Conservation (phyloP, 345 rosid species). For the Rhizophora mangle region DNA sequence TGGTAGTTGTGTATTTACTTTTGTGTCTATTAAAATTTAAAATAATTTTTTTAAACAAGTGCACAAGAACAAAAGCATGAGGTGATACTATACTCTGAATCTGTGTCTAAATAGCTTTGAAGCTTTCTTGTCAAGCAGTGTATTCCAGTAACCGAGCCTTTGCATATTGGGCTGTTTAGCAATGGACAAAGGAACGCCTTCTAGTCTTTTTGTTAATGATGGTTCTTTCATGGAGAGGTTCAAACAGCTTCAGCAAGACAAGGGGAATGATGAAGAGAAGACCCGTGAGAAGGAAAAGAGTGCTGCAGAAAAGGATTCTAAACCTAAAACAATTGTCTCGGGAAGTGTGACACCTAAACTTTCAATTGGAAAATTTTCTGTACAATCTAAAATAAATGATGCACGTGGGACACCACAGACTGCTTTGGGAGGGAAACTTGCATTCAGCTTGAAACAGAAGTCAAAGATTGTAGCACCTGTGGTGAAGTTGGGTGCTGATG, state of each 20-base stretch:
- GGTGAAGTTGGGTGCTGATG: constrained; percentile 76
- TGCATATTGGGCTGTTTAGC: constrained; percentile 27
- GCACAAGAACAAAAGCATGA: too few species aligned
- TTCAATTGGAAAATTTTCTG: constrained; percentile 34
- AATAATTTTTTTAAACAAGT: too few species aligned
- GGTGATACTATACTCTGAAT: too few species aligned
- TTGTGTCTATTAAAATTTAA: too few species aligned
- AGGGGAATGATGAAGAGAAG: constrained; percentile 44
- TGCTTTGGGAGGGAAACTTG: constrained; percentile 75
- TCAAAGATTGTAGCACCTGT: constrained; percentile 84
- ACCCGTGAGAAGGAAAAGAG: constrained; percentile 27
- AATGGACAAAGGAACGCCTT: constrained; percentile 77
- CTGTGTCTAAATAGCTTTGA: constrained; percentile 33
- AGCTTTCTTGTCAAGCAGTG: constrained; percentile 55
- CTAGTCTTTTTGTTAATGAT: constrained; percentile 85
- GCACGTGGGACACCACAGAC: constrained; percentile 33
- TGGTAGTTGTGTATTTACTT: too few species aligned
- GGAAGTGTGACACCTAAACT: constrained; percentile 49
- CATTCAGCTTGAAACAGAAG: constrained; percentile 95
- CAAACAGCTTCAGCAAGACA: constrained; percentile 85
- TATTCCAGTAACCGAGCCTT: constrained; percentile 24
- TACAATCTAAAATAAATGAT: constrained; percentile 50
- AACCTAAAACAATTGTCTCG: constrained; percentile 51
- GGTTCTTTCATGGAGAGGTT: constrained; percentile 99
- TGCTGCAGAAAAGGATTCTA: constrained; percentile 49